Conservation (phyloP, 2,329 filamentous ascomycete species). For the Colletotrichum truncatum region DNA sequence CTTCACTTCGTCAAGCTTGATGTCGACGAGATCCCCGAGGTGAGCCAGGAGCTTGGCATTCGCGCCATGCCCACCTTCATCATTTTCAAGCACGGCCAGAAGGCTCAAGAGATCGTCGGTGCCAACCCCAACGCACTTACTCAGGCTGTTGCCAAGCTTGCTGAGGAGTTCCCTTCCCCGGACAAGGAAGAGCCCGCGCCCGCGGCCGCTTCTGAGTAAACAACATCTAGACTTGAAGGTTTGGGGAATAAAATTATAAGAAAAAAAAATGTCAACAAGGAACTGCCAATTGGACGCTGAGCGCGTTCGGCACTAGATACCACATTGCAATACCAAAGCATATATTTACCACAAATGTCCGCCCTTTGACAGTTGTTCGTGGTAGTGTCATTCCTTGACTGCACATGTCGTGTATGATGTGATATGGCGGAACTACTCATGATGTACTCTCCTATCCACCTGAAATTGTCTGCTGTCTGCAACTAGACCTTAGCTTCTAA, state of each 20-base stretch:
- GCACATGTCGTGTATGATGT: no score
- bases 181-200: neutral
- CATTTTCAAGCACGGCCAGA: conserved; percentile 82
- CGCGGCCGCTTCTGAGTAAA: neutral
- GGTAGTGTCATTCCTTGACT: no score
- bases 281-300: neutral
- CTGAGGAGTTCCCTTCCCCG: conserved; percentile 1
- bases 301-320: neutral
- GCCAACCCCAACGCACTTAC: conserved; percentile 79
- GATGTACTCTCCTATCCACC: no score
- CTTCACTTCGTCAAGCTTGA: conserved; percentile 89
- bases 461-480: no score
- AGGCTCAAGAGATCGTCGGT: conserved; percentile 78
- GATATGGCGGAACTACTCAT: no score
- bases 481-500: no score
- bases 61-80: conserved; percentile 94
- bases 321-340: neutral
- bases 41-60: conserved; percentile 81
- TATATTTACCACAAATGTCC: neutral
- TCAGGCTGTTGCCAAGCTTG: conserved; percentile 45
- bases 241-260: neutral
- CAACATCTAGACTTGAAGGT: neutral
- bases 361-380: no score
- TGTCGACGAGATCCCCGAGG: conserved; percentile 81
- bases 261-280: neutral